These are phyloP conservation scores for Centaurea solstitialis DNA, from an alignment of 129 eudicot species.

Conservation along the genomic window DNA sequence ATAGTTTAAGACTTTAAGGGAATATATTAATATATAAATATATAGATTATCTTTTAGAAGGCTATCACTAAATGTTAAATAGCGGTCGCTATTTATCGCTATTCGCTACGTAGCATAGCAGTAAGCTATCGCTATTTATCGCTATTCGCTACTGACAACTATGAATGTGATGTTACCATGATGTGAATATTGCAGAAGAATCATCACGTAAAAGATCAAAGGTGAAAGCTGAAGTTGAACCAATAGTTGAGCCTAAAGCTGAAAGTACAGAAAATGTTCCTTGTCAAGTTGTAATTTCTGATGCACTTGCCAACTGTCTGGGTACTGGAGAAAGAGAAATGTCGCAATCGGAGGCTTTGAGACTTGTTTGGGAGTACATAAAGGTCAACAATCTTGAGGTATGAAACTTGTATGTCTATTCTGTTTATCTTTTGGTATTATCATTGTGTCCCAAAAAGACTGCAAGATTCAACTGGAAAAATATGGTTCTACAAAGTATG, in stretches of 20 bases:
- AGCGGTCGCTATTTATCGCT: too few relatives aligned
- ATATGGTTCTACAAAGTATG: not conserved
- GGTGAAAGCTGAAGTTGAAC: slow-evolving; percentile 49
- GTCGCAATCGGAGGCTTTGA: slow-evolving; percentile 68
- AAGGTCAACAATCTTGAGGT: slow-evolving; percentile 85
- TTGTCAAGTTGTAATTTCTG: slow-evolving; percentile 63
- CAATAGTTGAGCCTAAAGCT: slow-evolving; percentile 49
- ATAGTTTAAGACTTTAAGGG: too few relatives aligned
- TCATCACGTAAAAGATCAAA: slow-evolving; percentile 56
- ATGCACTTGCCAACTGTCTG: slow-evolving; percentile 73
- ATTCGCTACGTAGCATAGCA: too few relatives aligned
- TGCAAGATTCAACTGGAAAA: not conserved
- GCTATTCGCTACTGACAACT: too few relatives aligned
- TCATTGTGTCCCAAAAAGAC: not conserved
- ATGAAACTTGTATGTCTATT: not conserved
- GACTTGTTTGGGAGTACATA: slow-evolving; percentile 86
- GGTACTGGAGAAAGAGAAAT: slow-evolving; percentile 79
- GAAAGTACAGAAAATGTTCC: slow-evolving; percentile 47
- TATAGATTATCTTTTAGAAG: too few relatives aligned
- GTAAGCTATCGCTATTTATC: too few relatives aligned
- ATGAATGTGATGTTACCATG: not conserved
- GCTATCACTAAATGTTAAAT: too few relatives aligned
- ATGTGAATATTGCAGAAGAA: slow-evolving; percentile 52
- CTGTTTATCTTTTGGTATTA: not conserved
- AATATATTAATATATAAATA: too few relatives aligned